phyloP scores from a whole-genome alignment of 1,139 yeast genomes.

The Protomyces lactucae-debilis region DNA sequence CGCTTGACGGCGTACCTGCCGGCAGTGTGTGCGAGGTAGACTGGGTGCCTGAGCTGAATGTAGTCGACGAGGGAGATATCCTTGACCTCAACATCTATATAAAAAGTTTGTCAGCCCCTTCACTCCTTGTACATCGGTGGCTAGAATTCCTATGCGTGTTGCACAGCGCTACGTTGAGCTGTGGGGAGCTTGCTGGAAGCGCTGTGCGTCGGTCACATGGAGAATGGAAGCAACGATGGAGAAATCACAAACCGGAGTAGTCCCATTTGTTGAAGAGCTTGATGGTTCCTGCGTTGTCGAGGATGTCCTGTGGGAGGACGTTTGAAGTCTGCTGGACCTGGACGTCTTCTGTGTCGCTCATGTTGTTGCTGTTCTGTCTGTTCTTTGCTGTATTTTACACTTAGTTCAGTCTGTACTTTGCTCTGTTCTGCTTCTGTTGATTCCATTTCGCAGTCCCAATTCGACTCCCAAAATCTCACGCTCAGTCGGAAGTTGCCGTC shows the following conservation, averaged over 20 bases:
- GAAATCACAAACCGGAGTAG: constrained; percentile 48
- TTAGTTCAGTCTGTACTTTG: too few species aligned
- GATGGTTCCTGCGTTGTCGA: constrained; percentile 92
- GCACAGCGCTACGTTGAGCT: neutral
- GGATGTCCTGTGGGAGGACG: constrained; percentile 86
- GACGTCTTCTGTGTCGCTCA: constrained; percentile 27
- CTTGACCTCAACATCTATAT: constrained; percentile 82
- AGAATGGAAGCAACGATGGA: neutral
- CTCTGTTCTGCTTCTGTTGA: neutral
- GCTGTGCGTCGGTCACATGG: too few species aligned
- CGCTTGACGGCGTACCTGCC: constrained; percentile 99
- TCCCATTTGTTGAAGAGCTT: constrained; percentile 99
- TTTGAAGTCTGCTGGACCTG: constrained; percentile 20
- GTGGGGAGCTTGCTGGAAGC: too few species aligned
- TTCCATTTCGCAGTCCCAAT: neutral
- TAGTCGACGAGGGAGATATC: constrained; percentile 95
- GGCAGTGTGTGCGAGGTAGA: constrained; percentile 97
- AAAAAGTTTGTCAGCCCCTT: constrained; percentile 41
- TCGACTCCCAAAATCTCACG: too few species aligned
- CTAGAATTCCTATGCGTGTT: neutral
- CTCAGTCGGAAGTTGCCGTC: too few species aligned
- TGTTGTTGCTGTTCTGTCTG: neutral
- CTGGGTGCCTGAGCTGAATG: constrained; percentile 97
- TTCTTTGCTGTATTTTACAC: too few species aligned
- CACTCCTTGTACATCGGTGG: constrained; percentile 29